Evolutionary conservation across 148 eudicot species (phyloP).

Genomic region (Agrostemma githago): DNA sequence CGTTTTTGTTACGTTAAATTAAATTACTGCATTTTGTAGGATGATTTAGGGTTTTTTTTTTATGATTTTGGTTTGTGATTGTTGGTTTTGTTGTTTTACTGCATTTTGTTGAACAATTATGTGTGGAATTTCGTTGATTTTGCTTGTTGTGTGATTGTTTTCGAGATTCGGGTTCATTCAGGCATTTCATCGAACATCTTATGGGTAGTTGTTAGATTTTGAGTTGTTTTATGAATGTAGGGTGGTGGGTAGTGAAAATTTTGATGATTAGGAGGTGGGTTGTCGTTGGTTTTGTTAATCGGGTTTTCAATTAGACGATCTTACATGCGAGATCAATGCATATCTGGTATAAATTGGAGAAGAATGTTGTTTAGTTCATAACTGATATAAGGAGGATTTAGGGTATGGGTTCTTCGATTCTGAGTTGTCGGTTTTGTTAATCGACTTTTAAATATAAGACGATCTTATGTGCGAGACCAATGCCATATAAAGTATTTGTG

Average conservation of each 20-base stretch:
- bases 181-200: slow-evolving; percentile 13
- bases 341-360: too few species aligned
- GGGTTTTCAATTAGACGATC: not conserved
- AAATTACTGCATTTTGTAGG: not conserved
- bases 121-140: not conserved
- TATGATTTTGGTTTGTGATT: not conserved
- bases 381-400: too few species aligned
- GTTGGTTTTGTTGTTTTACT: not conserved
- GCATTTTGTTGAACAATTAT: not conserved
- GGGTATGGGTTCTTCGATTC: not conserved
- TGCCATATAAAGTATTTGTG: too few species aligned
- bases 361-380: too few species aligned
- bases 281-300: not conserved
- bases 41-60: too few species aligned
- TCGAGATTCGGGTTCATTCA: not conserved
- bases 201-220: not conserved
- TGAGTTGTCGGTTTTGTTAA: not conserved
- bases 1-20: too few species aligned
- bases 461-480: not conserved
- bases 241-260: not conserved
- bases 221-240: not conserved
- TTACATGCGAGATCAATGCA: too few species aligned
- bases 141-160: not conserved
- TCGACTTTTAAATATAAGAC: not conserved
- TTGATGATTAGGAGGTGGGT: not conserved